phyloP scores from a whole-genome alignment of 2,329 filamentous ascomycete genomes.

The Claviceps monticola region DNA sequence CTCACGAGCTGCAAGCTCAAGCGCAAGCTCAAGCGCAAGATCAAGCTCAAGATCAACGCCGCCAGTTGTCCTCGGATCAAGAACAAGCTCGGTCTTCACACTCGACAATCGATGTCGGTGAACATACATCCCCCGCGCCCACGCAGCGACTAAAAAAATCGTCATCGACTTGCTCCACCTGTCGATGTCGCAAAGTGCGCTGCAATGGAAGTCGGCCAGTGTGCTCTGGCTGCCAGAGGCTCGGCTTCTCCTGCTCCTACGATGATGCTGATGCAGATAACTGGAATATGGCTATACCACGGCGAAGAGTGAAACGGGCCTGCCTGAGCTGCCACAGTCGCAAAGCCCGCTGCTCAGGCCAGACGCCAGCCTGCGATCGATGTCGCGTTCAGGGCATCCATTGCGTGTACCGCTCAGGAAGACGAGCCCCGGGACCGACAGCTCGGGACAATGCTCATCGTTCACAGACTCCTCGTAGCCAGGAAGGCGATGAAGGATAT shows the following conservation, averaged over 20 bases:
- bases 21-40: neutral
- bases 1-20: neutral
- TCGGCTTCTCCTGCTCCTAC: constrained; percentile 44
- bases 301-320: constrained; percentile 41
- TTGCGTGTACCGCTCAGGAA: constrained; percentile 39
- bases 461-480: constrained; percentile 18
- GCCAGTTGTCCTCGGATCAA: neutral
- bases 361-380: constrained; percentile 38
- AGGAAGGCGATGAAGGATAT: constrained; percentile 18
- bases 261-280: constrained; percentile 31
- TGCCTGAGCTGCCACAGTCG: constrained; percentile 44
- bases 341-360: constrained; percentile 45
- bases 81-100: neutral
- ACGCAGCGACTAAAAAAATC: constrained; percentile 26
- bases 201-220: constrained; percentile 39
- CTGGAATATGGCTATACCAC: constrained; percentile 31
- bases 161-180: constrained; percentile 38
- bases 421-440: constrained; percentile 21
- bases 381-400: constrained; percentile 38
- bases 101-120: neutral
- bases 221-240: constrained; percentile 44
- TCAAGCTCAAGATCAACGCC: too few relatives aligned
- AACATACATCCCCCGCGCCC: constrained; percentile 8
- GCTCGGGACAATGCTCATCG: constrained; percentile 10
- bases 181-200: constrained; percentile 42